Base-by-base conservation (phyloP, 2,329 filamentous ascomycete species). In the Colletotrichum sp. region DNA sequence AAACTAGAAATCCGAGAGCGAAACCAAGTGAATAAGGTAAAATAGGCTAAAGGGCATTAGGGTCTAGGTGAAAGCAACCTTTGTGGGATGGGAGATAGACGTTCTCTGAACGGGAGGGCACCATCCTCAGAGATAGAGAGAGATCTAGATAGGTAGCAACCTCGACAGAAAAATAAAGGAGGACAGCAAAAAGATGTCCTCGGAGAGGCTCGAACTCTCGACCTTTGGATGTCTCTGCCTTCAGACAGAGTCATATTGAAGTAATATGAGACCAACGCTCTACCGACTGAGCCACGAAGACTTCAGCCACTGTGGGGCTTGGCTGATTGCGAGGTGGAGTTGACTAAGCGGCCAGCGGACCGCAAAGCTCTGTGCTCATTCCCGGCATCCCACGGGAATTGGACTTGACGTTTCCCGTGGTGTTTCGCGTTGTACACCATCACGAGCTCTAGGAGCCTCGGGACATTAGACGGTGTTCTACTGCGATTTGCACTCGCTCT, bases 181-280 rank as follows among this genome's bases (percentile, higher is more conserved):
- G 8, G 26, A 16, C 2, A 12, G n/a, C 34, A 76, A 74, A 76
- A 12, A 18, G 10, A 15, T 75, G 74, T 76, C 74, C 74, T 71
- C 71, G 36, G 70, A 55, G 71, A 76, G 74, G 70, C 74, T 76
- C 70, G 64, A 76, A 76, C 65, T 76, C 65, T 55, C 74, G 74
- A 76, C 74, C 74, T 76, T 76, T 73, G 70, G 70, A 74, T 76
- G 6, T 66, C 74, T 12, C 74, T 39, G n/a, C 57, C 34, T 64
- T 0, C 1, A 9, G 8, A 34, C 36, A 76, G 64, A 39, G 70
- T 76, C 74, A 76, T 65, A 74, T 26, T 9, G 21, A 68, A 10
- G n/a, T 65, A 5, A 52, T 76, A 76, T 76, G 74, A 76, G 74
- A 68, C 74, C 74, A 74, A 76, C 70, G 74, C 74, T 74, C 74